Evolutionary conservation across 2,329 filamentous ascomycete genomes (phyloP).

Genomic region (Venturia asperata): DNA sequence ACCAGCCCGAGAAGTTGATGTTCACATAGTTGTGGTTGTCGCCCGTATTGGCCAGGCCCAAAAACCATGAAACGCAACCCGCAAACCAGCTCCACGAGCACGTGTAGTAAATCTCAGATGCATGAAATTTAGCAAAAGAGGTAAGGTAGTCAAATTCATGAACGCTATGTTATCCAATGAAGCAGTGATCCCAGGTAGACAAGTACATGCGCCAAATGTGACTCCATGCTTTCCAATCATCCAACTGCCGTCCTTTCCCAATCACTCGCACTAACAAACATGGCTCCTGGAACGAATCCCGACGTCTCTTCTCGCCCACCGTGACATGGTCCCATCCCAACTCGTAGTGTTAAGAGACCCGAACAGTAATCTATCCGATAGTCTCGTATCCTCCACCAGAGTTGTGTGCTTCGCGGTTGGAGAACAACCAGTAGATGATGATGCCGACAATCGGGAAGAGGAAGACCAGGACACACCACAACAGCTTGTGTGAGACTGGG

Average conservation of each 20-base stretch:
- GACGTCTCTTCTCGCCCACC: background rate
- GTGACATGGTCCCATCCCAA: background rate
- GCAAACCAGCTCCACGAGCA: too few relatives aligned
- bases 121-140: too few relatives aligned
- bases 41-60: too few relatives aligned
- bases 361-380: constrained; percentile 26
- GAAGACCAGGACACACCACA: constrained; percentile 59
- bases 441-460: constrained; percentile 57
- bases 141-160: too few relatives aligned
- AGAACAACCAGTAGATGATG: constrained; percentile 58
- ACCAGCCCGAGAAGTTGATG: background rate
- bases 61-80: background rate
- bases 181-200: background rate
- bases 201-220: background rate
- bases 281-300: background rate
- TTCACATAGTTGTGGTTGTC: background rate
- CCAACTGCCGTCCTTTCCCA: background rate
- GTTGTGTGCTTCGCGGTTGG: constrained; percentile 52
- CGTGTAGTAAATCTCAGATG: too few relatives aligned
- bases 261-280: too few relatives aligned
- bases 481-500: constrained; percentile 49
- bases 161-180: background rate
- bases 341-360: background rate
- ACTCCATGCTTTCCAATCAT: background rate
- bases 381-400: constrained; percentile 49